These are phyloP conservation scores for Cornus kousa DNA, from an alignment of 148 eudicot genomes.

Conservation along the genomic window DNA sequence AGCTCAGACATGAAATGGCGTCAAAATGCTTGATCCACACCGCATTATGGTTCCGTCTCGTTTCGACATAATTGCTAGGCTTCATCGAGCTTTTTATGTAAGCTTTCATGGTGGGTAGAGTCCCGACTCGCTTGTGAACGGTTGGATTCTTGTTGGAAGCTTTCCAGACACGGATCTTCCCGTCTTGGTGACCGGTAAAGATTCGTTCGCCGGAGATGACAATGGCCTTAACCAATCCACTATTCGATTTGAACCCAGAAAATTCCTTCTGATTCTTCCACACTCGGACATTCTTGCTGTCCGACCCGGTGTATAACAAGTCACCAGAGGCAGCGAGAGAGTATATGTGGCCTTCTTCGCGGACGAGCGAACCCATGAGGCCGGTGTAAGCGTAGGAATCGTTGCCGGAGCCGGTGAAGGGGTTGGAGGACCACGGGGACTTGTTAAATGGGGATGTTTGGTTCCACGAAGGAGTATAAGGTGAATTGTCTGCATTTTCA, in stretches of 20 bases:
- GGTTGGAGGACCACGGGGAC: slow-evolving; percentile 69
- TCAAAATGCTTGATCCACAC: slow-evolving; percentile 65
- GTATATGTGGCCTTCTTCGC: slow-evolving; percentile 84
- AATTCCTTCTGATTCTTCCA: slow-evolving; percentile 79
- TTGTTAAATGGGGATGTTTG: slow-evolving; percentile 23
- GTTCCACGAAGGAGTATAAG: slow-evolving; percentile 5
- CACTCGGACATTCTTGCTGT: slow-evolving; percentile 72
- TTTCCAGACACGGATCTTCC: slow-evolving; percentile 78
- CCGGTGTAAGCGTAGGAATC: slow-evolving; percentile 37
- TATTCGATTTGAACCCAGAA: slow-evolving; percentile 71
- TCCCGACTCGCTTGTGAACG: slow-evolving; percentile 57
- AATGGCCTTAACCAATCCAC: slow-evolving; percentile 78
- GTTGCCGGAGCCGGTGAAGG: background rate
- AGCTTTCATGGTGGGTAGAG: slow-evolving; percentile 60
- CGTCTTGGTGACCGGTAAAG: slow-evolving; percentile 82
- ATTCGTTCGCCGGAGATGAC: slow-evolving; percentile 55
- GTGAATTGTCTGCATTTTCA: background rate
- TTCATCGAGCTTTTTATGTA: slow-evolving; percentile 55
- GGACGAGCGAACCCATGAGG: slow-evolving; percentile 70
- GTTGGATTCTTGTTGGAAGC: slow-evolving; percentile 51
- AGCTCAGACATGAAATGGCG: slow-evolving; percentile 64
- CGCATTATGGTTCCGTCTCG: slow-evolving; percentile 30
- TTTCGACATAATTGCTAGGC: slow-evolving; percentile 57
- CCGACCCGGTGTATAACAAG: slow-evolving; percentile 74
- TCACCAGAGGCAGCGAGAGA: slow-evolving; percentile 71